phyloP scores from a whole-genome alignment of 1,139 yeast genomes.

The Protomyces gravidus region DNA sequence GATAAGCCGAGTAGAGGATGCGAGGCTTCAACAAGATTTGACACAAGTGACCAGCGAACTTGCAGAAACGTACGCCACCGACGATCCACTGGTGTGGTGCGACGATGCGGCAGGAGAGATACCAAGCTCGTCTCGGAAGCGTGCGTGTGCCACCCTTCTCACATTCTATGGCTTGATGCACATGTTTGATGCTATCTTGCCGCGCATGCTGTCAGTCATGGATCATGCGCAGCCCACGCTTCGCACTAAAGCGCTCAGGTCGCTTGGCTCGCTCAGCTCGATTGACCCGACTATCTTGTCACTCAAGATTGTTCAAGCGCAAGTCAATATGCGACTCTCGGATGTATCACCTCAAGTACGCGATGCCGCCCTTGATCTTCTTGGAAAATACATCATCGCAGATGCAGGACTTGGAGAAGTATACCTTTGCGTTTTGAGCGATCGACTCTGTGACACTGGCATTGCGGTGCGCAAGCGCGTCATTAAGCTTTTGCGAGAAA shows the following conservation, averaged over 20 bases:
- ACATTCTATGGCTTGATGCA: slow-evolving; percentile 41
- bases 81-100: background rate
- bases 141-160: slow-evolving; percentile 5
- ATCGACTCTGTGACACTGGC: slow-evolving; percentile 56
- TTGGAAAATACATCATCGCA: slow-evolving; percentile 50
- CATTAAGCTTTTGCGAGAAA: slow-evolving; percentile 49
- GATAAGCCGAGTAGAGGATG: background rate
- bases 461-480: slow-evolving; percentile 62
- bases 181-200: slow-evolving; percentile 54
- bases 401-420: slow-evolving; percentile 49
- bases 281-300: slow-evolving; percentile 52
- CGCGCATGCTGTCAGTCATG: slow-evolving; percentile 49
- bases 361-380: slow-evolving; percentile 68
- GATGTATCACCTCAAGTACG: slow-evolving; percentile 69
- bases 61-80: background rate
- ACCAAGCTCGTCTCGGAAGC: background rate
- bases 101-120: background rate
- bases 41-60: background rate
- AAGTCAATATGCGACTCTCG: slow-evolving; percentile 51
- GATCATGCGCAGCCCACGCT: slow-evolving; percentile 56
- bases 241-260: slow-evolving; percentile 61
- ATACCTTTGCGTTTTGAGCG: slow-evolving; percentile 52
- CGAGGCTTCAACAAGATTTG: background rate
- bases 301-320: slow-evolving; percentile 50
- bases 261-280: slow-evolving; percentile 51